Evolutionary conservation across 257 asterid genomes (phyloP).

Genomic region (Solanum piurae): DNA sequence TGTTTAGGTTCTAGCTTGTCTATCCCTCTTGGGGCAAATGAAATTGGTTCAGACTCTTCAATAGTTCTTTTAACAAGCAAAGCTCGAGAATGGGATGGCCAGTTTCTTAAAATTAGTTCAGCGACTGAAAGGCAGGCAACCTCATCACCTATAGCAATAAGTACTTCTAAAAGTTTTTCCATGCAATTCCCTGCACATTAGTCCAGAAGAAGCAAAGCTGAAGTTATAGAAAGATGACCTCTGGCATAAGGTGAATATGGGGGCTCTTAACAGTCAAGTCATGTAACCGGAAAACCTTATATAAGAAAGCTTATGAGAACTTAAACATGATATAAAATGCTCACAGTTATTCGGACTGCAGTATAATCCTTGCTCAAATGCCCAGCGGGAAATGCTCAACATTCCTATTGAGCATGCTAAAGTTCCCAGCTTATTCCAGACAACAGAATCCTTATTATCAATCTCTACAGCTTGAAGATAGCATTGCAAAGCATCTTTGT

Average conservation of each 20-base stretch:
- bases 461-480: conserved; percentile 97
- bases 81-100: conserved; percentile 99
- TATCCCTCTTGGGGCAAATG: conserved; percentile 83
- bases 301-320: neutral
- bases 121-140: conserved; percentile 88
- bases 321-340: conserved; percentile 20
- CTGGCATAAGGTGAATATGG: neutral
- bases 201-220: neutral
- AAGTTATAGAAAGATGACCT: neutral
- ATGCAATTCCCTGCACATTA: conserved; percentile 85
- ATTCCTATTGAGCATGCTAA: conserved; percentile 94
- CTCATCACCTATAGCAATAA: conserved; percentile 97
- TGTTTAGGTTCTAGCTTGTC: conserved; percentile 90
- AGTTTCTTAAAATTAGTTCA: conserved; percentile 68
- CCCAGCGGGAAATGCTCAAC: conserved; percentile 94
- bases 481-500: conserved; percentile 80
- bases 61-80: conserved; percentile 78
- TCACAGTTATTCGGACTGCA: conserved; percentile 98
- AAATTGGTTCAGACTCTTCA: conserved; percentile 64
- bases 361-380: conserved; percentile 89
- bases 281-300: neutral
- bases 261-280: neutral
- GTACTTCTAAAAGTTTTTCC: conserved; percentile 98
- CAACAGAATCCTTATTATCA: conserved; percentile 81
- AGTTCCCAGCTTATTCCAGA: conserved; percentile 97